Evolutionary conservation across 805 yeast species (phyloP).

Genomic region (Metschnikowia bowlesiae): DNA sequence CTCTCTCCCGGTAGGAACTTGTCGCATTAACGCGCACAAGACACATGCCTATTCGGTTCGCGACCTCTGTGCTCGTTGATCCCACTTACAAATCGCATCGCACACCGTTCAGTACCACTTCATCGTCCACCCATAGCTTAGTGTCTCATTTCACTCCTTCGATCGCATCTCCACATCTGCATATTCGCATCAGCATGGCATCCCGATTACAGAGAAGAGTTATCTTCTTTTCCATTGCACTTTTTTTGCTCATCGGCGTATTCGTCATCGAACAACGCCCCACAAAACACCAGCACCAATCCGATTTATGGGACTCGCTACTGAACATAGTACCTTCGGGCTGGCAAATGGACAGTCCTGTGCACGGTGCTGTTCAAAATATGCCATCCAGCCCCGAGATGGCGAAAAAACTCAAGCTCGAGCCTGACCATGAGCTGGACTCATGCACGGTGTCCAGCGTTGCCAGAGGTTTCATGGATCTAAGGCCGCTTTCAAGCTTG

Average conservation of each 20-base stretch:
- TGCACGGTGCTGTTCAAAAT: background rate
- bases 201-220: slow-evolving; percentile 12
- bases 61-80: background rate
- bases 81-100: no score
- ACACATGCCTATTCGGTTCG: background rate
- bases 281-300: slow-evolving; percentile 6
- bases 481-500: slow-evolving; percentile 46
- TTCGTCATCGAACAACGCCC: slow-evolving; percentile 16
- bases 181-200: slow-evolving; percentile 4
- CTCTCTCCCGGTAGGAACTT: background rate
- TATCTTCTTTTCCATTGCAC: slow-evolving; percentile 5
- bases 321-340: slow-evolving; percentile 9
- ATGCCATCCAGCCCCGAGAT: background rate
- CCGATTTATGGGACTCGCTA: slow-evolving; percentile 9
- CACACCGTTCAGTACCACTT: background rate
- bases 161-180: background rate
- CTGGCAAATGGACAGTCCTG: slow-evolving; percentile 1
- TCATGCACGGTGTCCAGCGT: slow-evolving; percentile 45
- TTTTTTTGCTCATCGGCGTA: slow-evolving; percentile 16
- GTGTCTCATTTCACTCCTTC: background rate
- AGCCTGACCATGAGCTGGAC: slow-evolving; percentile 16
- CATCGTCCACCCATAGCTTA: background rate
- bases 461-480: slow-evolving; percentile 45
- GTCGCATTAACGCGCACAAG: background rate
- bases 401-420: background rate